Evolutionary conservation across 768 basidiomycete genomes (phyloP), one percentile per base, ranked within the genome.

Genomic region (Jaapia argillacea): DNA sequence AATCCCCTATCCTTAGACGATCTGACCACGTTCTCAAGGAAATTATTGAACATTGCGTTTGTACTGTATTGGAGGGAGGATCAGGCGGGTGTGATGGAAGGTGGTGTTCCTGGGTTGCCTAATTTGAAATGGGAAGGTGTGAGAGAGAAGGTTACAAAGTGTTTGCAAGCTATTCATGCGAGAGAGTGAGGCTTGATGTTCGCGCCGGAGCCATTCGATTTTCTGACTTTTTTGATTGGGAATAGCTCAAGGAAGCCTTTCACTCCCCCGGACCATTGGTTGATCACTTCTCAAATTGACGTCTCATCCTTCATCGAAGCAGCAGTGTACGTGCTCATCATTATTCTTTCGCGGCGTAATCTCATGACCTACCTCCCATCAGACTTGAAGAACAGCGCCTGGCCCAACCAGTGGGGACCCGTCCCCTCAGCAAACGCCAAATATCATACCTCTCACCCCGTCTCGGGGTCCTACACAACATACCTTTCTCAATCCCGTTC

Each of bases 401-500:
- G 2, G 61, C 69, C 0, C 50, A 57, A 18, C 53, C 52, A 1
- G 14, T 42, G 27, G 23, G 39, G 20, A 24, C 27, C 22, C 64
- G 63, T 36, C 47, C 53, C 26, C 63, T 75, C 40, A 71, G 77
- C 12, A 84, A 82, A 52, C 81, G 87, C 4, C 81, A 86, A 50
- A 61, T 85, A 35, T 77, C 84, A 0, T 70, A 77, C 45, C 65
- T 97, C 41, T 83, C 85, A 3, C 94, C 93, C 0, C 79, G 91
- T 5, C 71, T 98, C 2, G 89, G 88, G 2, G 73, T 97, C 22
- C 75, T 98, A 42, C 88, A 97, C 66, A 93, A 97, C 61, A 86
- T 98, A 45, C 94, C 93, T 0, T 96, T 96, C 63, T 79, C 90
- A 4, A 85, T 98, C 44, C 93, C 94, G 0, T 98, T 98, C 63